A percentile compares a stretch with the other conserved stretches of the same genome.
These are phyloP conservation scores for Canavalia ensiformis DNA, from an alignment of 306 rosid species.

Conservation along the genomic window DNA sequence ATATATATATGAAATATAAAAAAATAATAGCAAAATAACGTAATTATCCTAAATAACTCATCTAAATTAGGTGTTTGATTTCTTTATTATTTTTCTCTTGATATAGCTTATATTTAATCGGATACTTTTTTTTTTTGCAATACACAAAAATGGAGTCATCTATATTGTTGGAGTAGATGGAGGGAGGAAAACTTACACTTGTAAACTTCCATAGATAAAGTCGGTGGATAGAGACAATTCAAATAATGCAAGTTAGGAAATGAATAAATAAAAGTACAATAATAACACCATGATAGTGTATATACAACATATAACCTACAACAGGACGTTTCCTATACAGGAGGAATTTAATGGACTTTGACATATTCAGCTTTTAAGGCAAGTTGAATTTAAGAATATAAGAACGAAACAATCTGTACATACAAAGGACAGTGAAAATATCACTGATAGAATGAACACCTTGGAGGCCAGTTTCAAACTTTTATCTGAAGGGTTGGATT, in stretches of 20 bases:
- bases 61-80: neutral
- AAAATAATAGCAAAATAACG: neutral
- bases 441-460: constrained; percentile 9
- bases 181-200: no score
- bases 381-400: constrained; percentile 12
- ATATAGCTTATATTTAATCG: neutral
- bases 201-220: neutral
- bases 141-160: neutral
- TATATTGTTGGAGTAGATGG: no score
- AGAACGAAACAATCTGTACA: constrained; percentile 47
- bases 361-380: constrained; percentile 35
- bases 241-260: neutral
- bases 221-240: neutral
- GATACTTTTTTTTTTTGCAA: no score
- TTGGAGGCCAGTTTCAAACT: constrained; percentile 49
- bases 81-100: neutral
- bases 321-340: constrained; percentile 16
- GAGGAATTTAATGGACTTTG: constrained; percentile 11
- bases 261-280: neutral
- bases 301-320: constrained; percentile 3
- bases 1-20: neutral
- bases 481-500: constrained; percentile 80
- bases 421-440: constrained; percentile 31
- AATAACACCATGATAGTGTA: neutral
- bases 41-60: neutral